A percentile compares a stretch with the other conserved stretches of the same genome.
These are phyloP conservation scores for Cryptosporidium felis DNA, from an alignment of 169 alveolate genomes.

Conservation along the genomic window DNA sequence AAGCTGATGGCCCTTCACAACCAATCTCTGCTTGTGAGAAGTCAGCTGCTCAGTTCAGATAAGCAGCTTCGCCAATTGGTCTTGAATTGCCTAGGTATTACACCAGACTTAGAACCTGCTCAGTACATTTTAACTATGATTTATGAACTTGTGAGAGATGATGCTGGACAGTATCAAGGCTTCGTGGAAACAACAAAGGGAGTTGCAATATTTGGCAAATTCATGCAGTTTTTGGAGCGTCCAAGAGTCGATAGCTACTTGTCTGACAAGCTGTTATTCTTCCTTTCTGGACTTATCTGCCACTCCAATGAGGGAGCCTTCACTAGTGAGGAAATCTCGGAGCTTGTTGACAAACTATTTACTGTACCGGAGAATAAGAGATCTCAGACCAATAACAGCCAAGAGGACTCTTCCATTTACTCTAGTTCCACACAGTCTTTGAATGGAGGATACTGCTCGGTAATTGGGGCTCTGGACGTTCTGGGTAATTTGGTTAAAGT, in stretches of 20 bases:
- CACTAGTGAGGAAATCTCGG: conserved; percentile 15
- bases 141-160: conserved; percentile 63
- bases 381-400: not conserved
- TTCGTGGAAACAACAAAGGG: conserved; percentile 68
- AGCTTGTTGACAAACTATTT: conserved; percentile 21
- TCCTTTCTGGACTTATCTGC: conserved; percentile 52
- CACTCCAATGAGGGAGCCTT: conserved; percentile 44
- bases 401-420: conserved; percentile 3
- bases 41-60: conserved; percentile 55
- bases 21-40: conserved; percentile 57
- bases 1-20: conserved; percentile 62
- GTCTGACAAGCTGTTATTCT: conserved; percentile 52
- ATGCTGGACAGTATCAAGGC: conserved; percentile 71
- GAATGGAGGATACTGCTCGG: conserved; percentile 46
- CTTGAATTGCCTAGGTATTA: conserved; percentile 55
- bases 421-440: no score
- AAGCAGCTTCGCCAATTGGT: conserved; percentile 58
- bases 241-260: conserved; percentile 61
- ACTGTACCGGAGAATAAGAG: conserved; percentile 25
- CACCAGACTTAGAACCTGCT: conserved; percentile 65
- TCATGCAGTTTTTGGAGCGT: conserved; percentile 66
- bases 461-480: conserved; percentile 58
- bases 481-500: conserved; percentile 56
- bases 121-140: conserved; percentile 64
- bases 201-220: conserved; percentile 56